phyloP scores from a whole-genome alignment of 352 stramenopile species.

The Globisporangium irregulare region DNA sequence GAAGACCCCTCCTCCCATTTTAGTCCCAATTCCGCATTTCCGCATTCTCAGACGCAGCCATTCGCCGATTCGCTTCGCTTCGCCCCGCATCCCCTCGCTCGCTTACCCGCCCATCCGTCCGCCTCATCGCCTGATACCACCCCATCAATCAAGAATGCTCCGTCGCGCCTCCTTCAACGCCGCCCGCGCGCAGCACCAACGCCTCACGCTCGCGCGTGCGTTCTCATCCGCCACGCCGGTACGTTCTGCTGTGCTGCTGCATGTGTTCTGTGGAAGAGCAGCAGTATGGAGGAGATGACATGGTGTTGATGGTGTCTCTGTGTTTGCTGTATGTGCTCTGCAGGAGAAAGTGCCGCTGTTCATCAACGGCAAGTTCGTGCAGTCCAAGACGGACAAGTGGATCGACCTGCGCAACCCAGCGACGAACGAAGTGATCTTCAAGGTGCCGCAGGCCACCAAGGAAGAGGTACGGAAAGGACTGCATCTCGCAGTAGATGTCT shows the following conservation, averaged over 20 bases:
- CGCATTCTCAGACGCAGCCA: background rate
- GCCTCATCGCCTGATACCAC: background rate
- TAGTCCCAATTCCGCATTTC: background rate
- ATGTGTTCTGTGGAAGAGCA: background rate
- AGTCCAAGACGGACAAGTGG: constrained; percentile 89
- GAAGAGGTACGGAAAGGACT: constrained; percentile 47
- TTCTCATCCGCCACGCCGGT: constrained; percentile 38
- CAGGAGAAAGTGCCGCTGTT: constrained; percentile 82
- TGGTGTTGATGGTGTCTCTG: background rate
- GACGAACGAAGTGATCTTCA: constrained; percentile 87
- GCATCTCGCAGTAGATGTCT: background rate
- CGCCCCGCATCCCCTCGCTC: background rate
- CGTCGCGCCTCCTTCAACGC: constrained; percentile 18
- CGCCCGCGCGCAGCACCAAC: constrained; percentile 12
- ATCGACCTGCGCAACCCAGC: constrained; percentile 92
- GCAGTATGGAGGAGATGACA: background rate
- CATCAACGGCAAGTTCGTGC: constrained; percentile 92
- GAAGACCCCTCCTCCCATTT: background rate
- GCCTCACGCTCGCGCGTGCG: constrained; percentile 22
- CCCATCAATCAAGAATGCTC: background rate
- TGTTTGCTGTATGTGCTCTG: background rate
- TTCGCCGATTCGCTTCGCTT: constrained; percentile 10
- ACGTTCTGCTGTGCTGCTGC: constrained; percentile 10
- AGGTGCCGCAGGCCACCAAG: constrained; percentile 83
- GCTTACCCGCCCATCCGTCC: background rate